phyloP scores from a whole-genome alignment of 2,329 filamentous ascomycete species.

The Trichoderma koningiopsis region DNA sequence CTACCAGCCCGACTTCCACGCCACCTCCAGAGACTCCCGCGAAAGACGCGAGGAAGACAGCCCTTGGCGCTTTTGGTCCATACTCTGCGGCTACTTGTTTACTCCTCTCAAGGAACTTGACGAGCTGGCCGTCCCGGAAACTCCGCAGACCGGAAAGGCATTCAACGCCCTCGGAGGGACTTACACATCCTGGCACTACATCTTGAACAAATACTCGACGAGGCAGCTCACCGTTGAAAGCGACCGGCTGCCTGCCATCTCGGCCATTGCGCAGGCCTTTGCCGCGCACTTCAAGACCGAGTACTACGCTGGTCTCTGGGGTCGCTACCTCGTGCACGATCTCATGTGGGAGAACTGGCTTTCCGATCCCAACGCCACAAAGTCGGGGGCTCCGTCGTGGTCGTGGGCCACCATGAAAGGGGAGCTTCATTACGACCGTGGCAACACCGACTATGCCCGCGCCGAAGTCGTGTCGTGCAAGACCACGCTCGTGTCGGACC shows the following conservation, averaged over 20 bases:
- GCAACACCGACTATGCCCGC: slow-evolving; percentile 8
- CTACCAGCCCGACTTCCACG: not conserved
- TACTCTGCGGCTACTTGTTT: slow-evolving; percentile 10
- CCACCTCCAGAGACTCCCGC: not conserved
- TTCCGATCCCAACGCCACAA: slow-evolving; percentile 7
- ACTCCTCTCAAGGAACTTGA: not conserved
- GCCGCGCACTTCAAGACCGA: not conserved
- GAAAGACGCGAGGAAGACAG: not conserved
- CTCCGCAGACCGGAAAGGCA: not conserved
- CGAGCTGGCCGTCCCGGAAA: not conserved
- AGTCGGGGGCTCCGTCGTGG: not conserved
- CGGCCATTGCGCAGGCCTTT: not conserved
- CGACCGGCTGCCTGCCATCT: slow-evolving; percentile 2
- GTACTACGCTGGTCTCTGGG: slow-evolving; percentile 4
- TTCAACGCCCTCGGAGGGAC: not conserved
- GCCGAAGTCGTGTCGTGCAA: slow-evolving; percentile 1
- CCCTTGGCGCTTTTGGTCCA: not conserved
- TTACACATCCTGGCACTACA: not conserved
- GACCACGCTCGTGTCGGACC: not conserved
- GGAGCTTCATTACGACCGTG: not conserved
- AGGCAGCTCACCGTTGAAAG: slow-evolving; percentile 6
- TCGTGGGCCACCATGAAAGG: slow-evolving; percentile 14
- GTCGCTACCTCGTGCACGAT: not conserved
- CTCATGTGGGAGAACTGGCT: slow-evolving; percentile 10
- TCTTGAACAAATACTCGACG: not conserved